Base-by-base conservation (phyloP, 2,329 filamentous ascomycete genomes). In the Claviceps humidiphila region DNA sequence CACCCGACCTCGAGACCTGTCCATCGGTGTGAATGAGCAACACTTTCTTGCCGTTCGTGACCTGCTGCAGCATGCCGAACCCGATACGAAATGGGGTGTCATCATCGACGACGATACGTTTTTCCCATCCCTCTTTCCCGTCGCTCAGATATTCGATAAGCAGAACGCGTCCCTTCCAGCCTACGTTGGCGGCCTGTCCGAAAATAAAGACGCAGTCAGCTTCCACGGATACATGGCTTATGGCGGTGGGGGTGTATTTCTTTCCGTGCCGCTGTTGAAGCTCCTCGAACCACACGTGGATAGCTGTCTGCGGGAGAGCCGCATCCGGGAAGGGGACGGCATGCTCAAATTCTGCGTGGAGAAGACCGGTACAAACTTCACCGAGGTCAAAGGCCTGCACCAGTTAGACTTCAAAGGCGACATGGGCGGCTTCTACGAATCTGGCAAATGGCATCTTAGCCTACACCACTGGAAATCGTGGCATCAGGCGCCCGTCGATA, bases 381-480 rank as follows among this genome's bases (percentile, higher is more conserved):
- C 75, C 1, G 63, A 76, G 30, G 66, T 82, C n/a, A 70, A 71
- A 5, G 75, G 73, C 2, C 68, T 83, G 20, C 74, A 75, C 56
- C 80, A 82, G 62, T 69, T 81, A 51, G 80, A 83, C 59, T 65
- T 82, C 55, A 66, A 66, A 39, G 71, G 69, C 38, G 78, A 83
- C 54, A 63, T 73, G 22, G 74, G 74, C 2, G 80, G 80, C 0
- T 80, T 82, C 59, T 83, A 80, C 61, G 80, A 83, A 64, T 72
- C 74, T 2, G 76, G 77, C 1, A 64, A 71, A 24, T 65, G 68
- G n/a, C 74, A 77, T 0, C 64, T 82, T 13, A 80, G 74, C 49
- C 66, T 83, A 6, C 80, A 83, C 61, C 80, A 83, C 66, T 82
- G 78, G 78, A 81, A 80, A 61, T 76, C 72, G 13, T 82, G 78